A percentile compares a stretch with the other conserved stretches of the same genome.
These are phyloP conservation scores for Hypoxylon sp. DNA, from an alignment of 2,329 filamentous ascomycete genomes.

Conservation along the genomic window DNA sequence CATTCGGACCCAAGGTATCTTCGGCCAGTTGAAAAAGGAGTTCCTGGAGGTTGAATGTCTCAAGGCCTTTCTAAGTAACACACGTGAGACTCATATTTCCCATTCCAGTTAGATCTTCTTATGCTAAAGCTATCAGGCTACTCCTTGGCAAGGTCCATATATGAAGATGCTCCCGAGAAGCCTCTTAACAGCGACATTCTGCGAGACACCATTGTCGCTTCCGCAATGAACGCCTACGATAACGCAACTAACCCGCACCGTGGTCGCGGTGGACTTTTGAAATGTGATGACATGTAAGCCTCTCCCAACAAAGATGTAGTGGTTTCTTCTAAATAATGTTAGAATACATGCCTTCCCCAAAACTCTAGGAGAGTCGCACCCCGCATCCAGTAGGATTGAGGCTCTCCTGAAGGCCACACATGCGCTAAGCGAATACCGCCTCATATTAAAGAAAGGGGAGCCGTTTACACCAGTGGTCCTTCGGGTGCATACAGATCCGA, in stretches of 20 bases:
- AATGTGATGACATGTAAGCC: slow-evolving; percentile 80
- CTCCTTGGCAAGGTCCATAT: slow-evolving; percentile 73
- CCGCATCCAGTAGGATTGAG: slow-evolving; percentile 69
- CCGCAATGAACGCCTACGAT: slow-evolving; percentile 81
- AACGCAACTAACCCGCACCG: slow-evolving; percentile 86
- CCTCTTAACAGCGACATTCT: slow-evolving; percentile 67
- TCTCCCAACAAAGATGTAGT: slow-evolving; percentile 17
- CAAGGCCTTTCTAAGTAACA: slow-evolving; percentile 74
- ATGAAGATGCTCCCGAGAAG: slow-evolving; percentile 65
- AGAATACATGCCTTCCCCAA: slow-evolving; percentile 76
- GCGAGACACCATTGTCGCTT: slow-evolving; percentile 72
- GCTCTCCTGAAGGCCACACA: slow-evolving; percentile 81
- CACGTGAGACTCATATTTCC: slow-evolving; percentile 63
- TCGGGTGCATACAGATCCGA: slow-evolving; percentile 81
- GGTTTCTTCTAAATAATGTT: slow-evolving; percentile 20
- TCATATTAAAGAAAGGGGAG: slow-evolving; percentile 84
- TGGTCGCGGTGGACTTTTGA: slow-evolving; percentile 81
- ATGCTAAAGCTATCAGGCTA: slow-evolving; percentile 65
- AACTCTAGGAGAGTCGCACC: slow-evolving; percentile 67
- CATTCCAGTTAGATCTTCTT: not conserved
- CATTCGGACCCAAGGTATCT: slow-evolving; percentile 63
- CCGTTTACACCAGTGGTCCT: slow-evolving; percentile 84
- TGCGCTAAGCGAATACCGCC: slow-evolving; percentile 79
- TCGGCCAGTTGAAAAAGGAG: slow-evolving; percentile 72
- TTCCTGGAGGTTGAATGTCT: slow-evolving; percentile 80